Percentiles rank a stretch among this genome's conserved stretches.
These are phyloP conservation scores for Hypoxylon cercidicola DNA, from an alignment of 495 filamentous ascomycete genomes.

Conservation along the genomic window DNA sequence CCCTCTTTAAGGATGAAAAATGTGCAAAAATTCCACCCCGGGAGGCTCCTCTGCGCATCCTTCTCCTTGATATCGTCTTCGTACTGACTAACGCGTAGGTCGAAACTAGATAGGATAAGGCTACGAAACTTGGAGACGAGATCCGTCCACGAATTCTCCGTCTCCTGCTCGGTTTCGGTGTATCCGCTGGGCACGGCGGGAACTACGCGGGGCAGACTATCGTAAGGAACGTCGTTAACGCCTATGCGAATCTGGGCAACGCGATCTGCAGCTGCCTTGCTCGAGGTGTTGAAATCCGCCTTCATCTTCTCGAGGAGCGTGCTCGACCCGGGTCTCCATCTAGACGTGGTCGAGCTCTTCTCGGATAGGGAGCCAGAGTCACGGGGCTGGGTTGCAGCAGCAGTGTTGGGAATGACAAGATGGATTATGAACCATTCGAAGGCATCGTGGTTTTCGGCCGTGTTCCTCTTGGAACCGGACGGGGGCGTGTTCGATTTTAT, in stretches of 20 bases:
- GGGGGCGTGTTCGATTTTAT: slow-evolving; percentile 75
- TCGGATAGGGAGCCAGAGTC: slow-evolving; percentile 55
- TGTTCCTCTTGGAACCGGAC: slow-evolving; percentile 57
- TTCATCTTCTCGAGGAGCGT: slow-evolving; percentile 91
- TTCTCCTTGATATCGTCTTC: slow-evolving; percentile 97
- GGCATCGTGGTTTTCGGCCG: slow-evolving; percentile 86
- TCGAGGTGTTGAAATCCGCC: slow-evolving; percentile 88
- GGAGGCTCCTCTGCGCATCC: slow-evolving; percentile 85
- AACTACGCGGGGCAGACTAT: slow-evolving; percentile 63
- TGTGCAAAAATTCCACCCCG: slow-evolving; percentile 99
- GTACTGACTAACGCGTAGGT: slow-evolving; percentile 90
- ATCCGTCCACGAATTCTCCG: slow-evolving; percentile 80
- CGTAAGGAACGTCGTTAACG: slow-evolving; percentile 68
- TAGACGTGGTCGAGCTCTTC: slow-evolving; percentile 59
- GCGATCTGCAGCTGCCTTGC: slow-evolving; percentile 80
- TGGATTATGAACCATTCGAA: slow-evolving; percentile 97
- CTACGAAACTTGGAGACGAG: slow-evolving; percentile 86
- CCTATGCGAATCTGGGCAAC: slow-evolving; percentile 86
- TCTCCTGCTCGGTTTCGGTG: slow-evolving; percentile 73
- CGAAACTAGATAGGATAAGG: slow-evolving; percentile 88
- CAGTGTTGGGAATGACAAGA: slow-evolving; percentile 83
- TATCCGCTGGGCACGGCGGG: slow-evolving; percentile 67
- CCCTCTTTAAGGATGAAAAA: slow-evolving; percentile 98
- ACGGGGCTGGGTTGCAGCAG: slow-evolving; percentile 75
- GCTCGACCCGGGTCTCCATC: slow-evolving; percentile 81